These are phyloP conservation scores for Debaryomyces nepalensis DNA, from an alignment of 1,139 yeast species.

Conservation along the genomic window DNA sequence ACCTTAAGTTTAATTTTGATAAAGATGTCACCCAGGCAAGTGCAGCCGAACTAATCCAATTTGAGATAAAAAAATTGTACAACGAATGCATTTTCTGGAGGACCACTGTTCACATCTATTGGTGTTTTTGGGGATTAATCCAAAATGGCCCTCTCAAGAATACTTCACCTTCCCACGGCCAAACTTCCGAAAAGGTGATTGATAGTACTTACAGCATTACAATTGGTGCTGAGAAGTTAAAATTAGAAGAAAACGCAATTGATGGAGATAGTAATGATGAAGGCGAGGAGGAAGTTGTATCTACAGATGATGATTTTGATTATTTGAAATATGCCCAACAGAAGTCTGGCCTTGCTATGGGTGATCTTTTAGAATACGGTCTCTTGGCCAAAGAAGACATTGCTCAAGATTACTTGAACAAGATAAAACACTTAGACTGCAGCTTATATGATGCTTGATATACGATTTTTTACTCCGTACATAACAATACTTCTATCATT, in stretches of 20 bases:
- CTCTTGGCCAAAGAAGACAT: conserved; percentile 46
- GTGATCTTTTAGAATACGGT: conserved; percentile 72
- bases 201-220: conserved; percentile 47
- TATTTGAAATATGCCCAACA: conserved; percentile 76
- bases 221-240: conserved; percentile 36
- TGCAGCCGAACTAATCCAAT: conserved; percentile 43
- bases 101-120: conserved; percentile 73
- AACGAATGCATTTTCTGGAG: conserved; percentile 80
- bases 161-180: conserved; percentile 17
- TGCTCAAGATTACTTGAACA: conserved; percentile 25
- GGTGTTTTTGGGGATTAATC: conserved; percentile 93
- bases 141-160: conserved; percentile 58
- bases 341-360: conserved; percentile 73
- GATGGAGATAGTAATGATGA: conserved; percentile 13
- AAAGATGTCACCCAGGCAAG: conserved; percentile 24
- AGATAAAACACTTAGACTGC: conserved; percentile 49
- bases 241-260: conserved; percentile 28
- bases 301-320: conserved; percentile 74
- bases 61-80: conserved; percentile 60
- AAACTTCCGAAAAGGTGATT: conserved; percentile 35
- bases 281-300: conserved; percentile 40
- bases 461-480: not conserved
- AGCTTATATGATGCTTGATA: conserved; percentile 32
- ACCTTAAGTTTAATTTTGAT: conserved; percentile 28
- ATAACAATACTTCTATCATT: too few species aligned